Conservation (phyloP, 2,329 filamentous ascomycete genomes). For the Eurotiales sp. region DNA sequence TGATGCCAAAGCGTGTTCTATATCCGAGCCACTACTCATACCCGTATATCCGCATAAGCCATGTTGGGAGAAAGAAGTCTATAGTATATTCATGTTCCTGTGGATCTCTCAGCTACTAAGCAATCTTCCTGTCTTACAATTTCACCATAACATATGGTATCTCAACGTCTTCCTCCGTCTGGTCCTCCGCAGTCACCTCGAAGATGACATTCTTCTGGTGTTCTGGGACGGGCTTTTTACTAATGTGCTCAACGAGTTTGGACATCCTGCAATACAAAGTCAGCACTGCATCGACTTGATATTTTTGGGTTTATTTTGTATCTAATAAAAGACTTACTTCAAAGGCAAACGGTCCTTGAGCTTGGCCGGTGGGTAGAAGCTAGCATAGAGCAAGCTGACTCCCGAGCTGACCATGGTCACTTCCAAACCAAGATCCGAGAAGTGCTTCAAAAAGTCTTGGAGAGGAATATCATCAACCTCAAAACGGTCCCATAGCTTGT, state of each 20-base stretch:
- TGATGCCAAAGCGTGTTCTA: not conserved
- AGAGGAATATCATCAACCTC: slow-evolving; percentile 84
- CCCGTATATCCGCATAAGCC: not conserved
- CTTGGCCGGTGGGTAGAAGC: slow-evolving; percentile 81
- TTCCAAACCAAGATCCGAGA: slow-evolving; percentile 73
- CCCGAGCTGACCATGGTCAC: slow-evolving; percentile 97
- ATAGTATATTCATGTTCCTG: not conserved
- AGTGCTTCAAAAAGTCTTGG: slow-evolving; percentile 75
- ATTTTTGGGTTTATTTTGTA: not conserved
- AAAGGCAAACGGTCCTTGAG: slow-evolving; percentile 76
- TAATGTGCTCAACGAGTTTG: slow-evolving; percentile 80
- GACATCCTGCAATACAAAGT: slow-evolving; percentile 63
- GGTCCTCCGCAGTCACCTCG: slow-evolving; percentile 89
- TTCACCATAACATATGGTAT: slow-evolving; percentile 95
- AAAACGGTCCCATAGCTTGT: slow-evolving; percentile 98
- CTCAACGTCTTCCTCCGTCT: slow-evolving; percentile 88
- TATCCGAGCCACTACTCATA: not conserved
- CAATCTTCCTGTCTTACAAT: slow-evolving; percentile 36
- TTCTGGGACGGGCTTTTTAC: slow-evolving; percentile 83
- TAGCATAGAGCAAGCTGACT: slow-evolving; percentile 88
- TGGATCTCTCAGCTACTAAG: not conserved
- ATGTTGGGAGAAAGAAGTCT: not conserved
- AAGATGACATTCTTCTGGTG: slow-evolving; percentile 97
- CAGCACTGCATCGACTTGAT: slow-evolving; percentile 20
- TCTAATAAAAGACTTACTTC: slow-evolving; percentile 60